Evolutionary conservation across 805 yeast genomes (phyloP), one percentile per base, ranked within the genome.

Genomic region (Cyberlindnera japonica): DNA sequence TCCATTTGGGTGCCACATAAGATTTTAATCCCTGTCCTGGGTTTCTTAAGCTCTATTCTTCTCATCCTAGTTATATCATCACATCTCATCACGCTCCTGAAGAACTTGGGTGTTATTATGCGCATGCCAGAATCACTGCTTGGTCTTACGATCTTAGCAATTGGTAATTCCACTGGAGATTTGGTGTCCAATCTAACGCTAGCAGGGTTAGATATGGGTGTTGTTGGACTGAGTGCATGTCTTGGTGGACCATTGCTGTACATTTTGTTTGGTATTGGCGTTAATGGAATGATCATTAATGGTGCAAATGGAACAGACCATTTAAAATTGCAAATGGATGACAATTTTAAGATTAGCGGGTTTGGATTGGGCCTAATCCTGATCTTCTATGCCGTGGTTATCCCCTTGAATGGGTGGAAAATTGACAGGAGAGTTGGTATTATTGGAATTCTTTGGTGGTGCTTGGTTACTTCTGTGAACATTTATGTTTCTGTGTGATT

Each of bases 211-310:
- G 96, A 95, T 0, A 80, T 77, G 64, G 86, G 95, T 0, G 71
- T 83, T 33, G 84, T 91, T 84, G 97, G 97, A 0, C 68, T 93
- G n/a, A 85, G 93, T 21, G 96, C 97, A 0, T 90, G 98, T 55
- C 83, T 90, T 59, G 98, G 97, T 0, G 88, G 96, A 1, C 98
- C 98, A 0, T 63, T 91, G 42, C 59, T 93, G 30, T 83, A 89
- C 38, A 66, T 83, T 31, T 65, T 93, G 10, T 68, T 90, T 28
- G 95, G 97, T 0, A 64, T 91, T 44, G 96, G 97, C 0, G 54
- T 82, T 5, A 83, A 85, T 50, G 89, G 91, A 0, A 45, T 86
- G 24, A 44, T 79, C 1, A 62, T 73, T 7, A 62, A 63, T 38
- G 10, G 49, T n/a, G 18, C 21, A 16, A 19, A n/a, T n/a, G 41